A percentile compares a stretch with the other conserved stretches of the same genome.
Evolutionary conservation across 2,329 filamentous ascomycete species (phyloP).

Genomic region (Pseudogymnoascus sp.): DNA sequence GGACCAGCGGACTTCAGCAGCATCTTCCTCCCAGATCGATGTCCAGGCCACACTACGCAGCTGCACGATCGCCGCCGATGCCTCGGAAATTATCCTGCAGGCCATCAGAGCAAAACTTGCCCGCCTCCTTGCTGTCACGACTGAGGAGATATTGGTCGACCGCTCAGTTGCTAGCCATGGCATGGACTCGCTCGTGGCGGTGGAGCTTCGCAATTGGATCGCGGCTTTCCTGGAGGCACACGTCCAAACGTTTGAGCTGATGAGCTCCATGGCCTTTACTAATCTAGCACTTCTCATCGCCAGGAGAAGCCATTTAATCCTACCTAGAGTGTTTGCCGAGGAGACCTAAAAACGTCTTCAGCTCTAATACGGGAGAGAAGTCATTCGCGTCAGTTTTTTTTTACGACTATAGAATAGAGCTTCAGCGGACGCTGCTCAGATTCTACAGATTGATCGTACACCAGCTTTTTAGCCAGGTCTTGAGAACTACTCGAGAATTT

Average conservation of each 20-base stretch:
- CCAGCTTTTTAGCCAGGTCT: too few species aligned
- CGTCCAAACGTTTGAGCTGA: not conserved
- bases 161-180: conserved; percentile 6
- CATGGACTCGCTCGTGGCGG: conserved; percentile 17
- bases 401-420: too few species aligned
- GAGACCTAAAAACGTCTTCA: too few species aligned
- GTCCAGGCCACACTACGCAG: not conserved
- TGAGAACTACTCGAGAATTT: too few species aligned
- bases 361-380: too few species aligned
- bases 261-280: not conserved
- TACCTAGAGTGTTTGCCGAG: too few species aligned
- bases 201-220: conserved; percentile 15
- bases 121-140: not conserved
- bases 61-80: not conserved
- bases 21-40: not conserved
- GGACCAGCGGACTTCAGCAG: not conserved
- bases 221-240: not conserved
- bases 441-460: too few species aligned
- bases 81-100: not conserved
- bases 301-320: too few species aligned
- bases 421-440: too few species aligned
- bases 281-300: not conserved
- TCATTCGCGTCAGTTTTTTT: too few species aligned
- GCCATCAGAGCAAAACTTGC: not conserved
- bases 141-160: not conserved